Evolutionary conservation across 202 grass and related monocot genomes (phyloP), one percentile per base, ranked within the genome.

Genomic region (Carex arenaria): DNA sequence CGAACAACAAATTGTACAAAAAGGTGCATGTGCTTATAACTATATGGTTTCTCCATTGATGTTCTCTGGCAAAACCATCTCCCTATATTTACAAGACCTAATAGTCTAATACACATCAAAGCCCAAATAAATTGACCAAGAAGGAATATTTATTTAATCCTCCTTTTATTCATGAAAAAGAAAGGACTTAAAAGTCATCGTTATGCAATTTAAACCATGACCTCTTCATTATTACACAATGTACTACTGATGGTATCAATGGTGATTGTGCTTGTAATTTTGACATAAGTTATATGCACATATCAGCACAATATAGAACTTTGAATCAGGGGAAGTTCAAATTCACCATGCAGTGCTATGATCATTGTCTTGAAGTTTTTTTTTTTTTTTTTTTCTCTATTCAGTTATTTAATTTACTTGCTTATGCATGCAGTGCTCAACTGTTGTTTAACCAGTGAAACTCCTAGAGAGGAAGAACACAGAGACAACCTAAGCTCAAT

Each of bases 361-460:
- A 61, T 38, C 1, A 61, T 38, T 61, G 6, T 61, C 23, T 72
- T 9, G 47, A 26, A n/a, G 11, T 61, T 61, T 55, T 79, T 28
- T 61, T 8, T 60, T 18, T n/a, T 18, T 0, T 22, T 42, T 61
- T 80, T 62, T 57, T 30, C 45, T 62, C 31, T 64, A 61, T 43
- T 75, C 72, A 75, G 14, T 54, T 18, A 54, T 30, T 57, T 34
- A 17, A 34, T 34, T 77, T 54, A 28, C 70, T 74, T 8, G 18
- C 11, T 62, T 60, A 71, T 62, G 36, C 60, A 68, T 82, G 79
- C 77, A 94, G 92, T 89, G 54, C 90, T 91, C 68, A 85, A 85
- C 73, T 91, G 85, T 61, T 94, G 92, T 79, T 51, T 91, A 52
- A 85, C 85, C 5, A 83, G 80, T 0, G 64, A 89, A 64, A 84